phyloP scores from a whole-genome alignment of 208 protist species.

The Entamoeba dispar region DNA sequence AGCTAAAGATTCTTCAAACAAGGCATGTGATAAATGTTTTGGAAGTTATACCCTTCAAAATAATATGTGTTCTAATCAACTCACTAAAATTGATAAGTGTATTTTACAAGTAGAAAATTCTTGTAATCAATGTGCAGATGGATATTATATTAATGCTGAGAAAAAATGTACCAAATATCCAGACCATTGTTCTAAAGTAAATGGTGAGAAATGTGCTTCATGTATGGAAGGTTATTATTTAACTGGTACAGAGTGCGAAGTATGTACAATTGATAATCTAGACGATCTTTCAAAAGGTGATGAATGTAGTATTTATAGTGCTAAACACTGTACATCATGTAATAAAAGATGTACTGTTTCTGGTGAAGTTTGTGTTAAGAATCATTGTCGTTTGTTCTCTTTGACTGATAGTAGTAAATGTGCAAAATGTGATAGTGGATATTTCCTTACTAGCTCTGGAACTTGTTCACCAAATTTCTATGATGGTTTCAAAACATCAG shows the following conservation, averaged over 20 bases:
- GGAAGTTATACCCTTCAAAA: too few relatives aligned
- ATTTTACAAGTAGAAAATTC: too few relatives aligned
- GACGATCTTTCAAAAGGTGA: neutral
- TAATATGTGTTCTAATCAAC: too few relatives aligned
- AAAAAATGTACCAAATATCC: too few relatives aligned
- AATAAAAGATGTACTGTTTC: neutral
- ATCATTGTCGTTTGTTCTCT: neutral
- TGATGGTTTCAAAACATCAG: neutral
- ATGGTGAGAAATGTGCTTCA: too few relatives aligned
- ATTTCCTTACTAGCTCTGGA: neutral
- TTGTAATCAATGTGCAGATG: too few relatives aligned
- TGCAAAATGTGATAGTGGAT: neutral
- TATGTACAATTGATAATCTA: neutral
- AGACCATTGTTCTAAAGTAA: too few relatives aligned
- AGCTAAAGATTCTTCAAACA: too few relatives aligned
- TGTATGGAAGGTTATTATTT: neutral
- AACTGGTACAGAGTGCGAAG: neutral
- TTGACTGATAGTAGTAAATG: neutral
- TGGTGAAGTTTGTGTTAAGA: neutral
- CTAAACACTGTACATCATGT: neutral
- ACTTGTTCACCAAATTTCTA: neutral
- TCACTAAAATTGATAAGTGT: too few relatives aligned
- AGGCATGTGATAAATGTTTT: too few relatives aligned
- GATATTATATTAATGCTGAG: too few relatives aligned
- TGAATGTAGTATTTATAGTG: neutral